A percentile compares a stretch with the other conserved stretches of the same genome.
Evolutionary conservation across 2,329 filamentous ascomycete genomes (phyloP).

Genomic region (Paraconiothyrium sp.): DNA sequence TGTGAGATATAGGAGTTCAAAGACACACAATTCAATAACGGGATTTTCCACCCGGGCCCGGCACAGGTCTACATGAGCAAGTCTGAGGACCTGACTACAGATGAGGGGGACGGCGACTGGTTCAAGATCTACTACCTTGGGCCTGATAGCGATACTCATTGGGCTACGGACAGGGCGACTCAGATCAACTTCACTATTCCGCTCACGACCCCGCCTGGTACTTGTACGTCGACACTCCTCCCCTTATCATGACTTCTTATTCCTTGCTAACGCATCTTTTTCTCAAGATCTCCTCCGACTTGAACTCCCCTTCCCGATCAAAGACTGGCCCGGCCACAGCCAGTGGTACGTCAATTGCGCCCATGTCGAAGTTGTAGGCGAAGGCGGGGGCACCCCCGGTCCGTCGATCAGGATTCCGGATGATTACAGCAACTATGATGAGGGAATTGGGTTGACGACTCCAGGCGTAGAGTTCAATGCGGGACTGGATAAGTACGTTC

Average conservation of each 20-base stretch:
- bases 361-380: slow-evolving; percentile 19
- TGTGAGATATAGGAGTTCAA: not conserved
- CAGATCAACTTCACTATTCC: slow-evolving; percentile 19
- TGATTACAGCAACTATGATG: slow-evolving; percentile 16
- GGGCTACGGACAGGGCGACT: slow-evolving; percentile 12
- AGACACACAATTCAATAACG: slow-evolving; percentile 11
- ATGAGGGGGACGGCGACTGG: slow-evolving; percentile 21
- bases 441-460: slow-evolving; percentile 14
- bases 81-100: slow-evolving; percentile 11
- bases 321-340: slow-evolving; percentile 17
- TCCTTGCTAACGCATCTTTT: not conserved
- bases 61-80: slow-evolving; percentile 20
- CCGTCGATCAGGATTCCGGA: slow-evolving; percentile 18
- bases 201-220: slow-evolving; percentile 12
- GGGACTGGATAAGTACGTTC: slow-evolving; percentile 14
- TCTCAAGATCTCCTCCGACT: slow-evolving; percentile 20
- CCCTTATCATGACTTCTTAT: no score
- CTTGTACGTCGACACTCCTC: slow-evolving; percentile 8
- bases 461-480: slow-evolving; percentile 13
- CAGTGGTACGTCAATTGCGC: slow-evolving; percentile 26
- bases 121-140: slow-evolving; percentile 21
- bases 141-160: slow-evolving; percentile 11
- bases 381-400: slow-evolving; percentile 19
- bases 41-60: slow-evolving; percentile 19
- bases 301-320: slow-evolving; percentile 17